These are phyloP conservation scores for Podaxis sp. DNA, from an alignment of 768 basidiomycete genomes.

Conservation along the genomic window DNA sequence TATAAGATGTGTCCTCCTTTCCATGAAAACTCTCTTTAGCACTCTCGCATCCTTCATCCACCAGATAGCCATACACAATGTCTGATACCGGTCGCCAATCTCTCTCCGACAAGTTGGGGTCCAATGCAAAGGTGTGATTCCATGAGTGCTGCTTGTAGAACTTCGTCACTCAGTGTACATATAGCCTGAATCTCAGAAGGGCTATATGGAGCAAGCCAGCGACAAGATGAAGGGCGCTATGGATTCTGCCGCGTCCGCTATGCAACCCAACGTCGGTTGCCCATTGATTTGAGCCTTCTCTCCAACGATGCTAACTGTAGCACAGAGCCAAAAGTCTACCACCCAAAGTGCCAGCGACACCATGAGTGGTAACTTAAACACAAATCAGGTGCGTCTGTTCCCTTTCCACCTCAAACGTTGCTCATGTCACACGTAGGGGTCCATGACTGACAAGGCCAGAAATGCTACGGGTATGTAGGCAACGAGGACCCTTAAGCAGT, in stretches of 20 bases:
- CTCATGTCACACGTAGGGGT: slow-evolving; percentile 28
- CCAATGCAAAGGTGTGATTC: slow-evolving; percentile 47
- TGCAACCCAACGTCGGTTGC: slow-evolving; percentile 47
- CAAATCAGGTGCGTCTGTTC: slow-evolving; percentile 34
- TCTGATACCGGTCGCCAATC: slow-evolving; percentile 58
- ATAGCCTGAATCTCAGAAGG: slow-evolving; percentile 62
- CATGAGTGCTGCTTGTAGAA: not conserved
- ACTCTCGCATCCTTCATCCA: not conserved
- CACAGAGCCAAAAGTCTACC: slow-evolving; percentile 50
- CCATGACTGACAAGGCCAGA: slow-evolving; percentile 52
- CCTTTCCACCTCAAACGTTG: not conserved
- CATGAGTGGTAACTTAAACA: slow-evolving; percentile 46
- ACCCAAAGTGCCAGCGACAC: slow-evolving; percentile 50
- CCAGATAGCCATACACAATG: slow-evolving; percentile 34
- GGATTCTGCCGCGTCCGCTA: slow-evolving; percentile 47
- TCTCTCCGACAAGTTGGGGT: slow-evolving; percentile 54
- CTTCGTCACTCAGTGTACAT: not conserved
- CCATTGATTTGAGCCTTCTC: not conserved
- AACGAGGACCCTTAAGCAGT: slow-evolving; percentile 6
- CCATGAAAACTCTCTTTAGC: not conserved
- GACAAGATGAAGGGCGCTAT: slow-evolving; percentile 48
- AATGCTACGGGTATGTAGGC: slow-evolving; percentile 45
- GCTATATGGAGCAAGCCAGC: slow-evolving; percentile 46
- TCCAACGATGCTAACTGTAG: not conserved
- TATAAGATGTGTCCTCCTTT: not conserved